Base-by-base conservation (phyloP, 345 rosid species). In the Populus tremula region DNA sequence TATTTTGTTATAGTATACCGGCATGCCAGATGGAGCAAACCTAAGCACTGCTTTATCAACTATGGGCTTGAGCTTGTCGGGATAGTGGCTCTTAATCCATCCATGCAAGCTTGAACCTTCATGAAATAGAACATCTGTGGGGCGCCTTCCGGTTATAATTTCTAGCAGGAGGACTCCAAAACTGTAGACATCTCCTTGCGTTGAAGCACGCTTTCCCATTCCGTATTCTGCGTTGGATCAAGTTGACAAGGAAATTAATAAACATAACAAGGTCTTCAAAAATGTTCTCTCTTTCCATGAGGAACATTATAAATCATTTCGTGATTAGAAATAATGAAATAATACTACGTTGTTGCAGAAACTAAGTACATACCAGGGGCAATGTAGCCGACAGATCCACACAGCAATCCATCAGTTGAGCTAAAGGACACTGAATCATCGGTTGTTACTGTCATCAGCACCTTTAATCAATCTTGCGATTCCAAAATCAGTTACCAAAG, bases 361-460 rank as follows among this genome's bases (percentile, higher is more conserved):
- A 41, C 31, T 9, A 47, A 49, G 23, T 49, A 72, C 90, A 39
- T 86, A 92, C 98, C 99, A 16, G 99, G 99, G 14, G 99, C 93
- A 23, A 96, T 92, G 76, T 96, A 96, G 80, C 99, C 99, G 0
- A 92, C 84, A 54, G 98, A 93, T 77, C 99, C 98, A 17, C 97
- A 89, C 69, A 96, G 71, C 78, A 91, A 78, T 67, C 94, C 91
- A 80, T 91, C 94, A 6, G 90, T 83, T 29, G 98, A 96, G 82
- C 76, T 85, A 78, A 84, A 88, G 74, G 98, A 89, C 36, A 79
- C 74, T 17, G 92, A 84, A 82, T 90, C 91, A 79, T 77, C 77
- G 9, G 80, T 35, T 38, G 81, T 62, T 65, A 0, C 27, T 76
- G 13, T 87, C 91, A 73, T 85, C 93, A 20, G 68, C 49, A 16